Base-by-base conservation (phyloP, 2,329 filamentous ascomycete genomes). In the Diaporthe australafricana region DNA sequence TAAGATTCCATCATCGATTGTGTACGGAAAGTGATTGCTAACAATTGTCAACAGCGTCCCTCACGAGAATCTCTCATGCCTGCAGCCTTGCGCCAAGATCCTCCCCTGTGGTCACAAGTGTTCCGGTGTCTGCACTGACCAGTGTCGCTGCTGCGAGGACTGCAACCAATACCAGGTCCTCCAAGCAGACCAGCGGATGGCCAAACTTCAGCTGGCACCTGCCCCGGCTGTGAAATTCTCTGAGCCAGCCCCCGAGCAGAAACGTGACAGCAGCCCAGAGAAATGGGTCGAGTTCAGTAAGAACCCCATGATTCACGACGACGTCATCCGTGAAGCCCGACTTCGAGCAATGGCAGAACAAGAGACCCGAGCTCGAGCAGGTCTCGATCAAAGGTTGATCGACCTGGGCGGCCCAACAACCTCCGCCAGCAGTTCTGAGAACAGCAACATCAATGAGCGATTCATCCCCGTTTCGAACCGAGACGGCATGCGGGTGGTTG, bases 1-100 rank as follows among this genome's bases (percentile, higher is more conserved):
- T 87, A 78, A 80, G 82, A n/a, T 47, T 5, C 1, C 25, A 84
- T 55, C 16, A 20, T 9, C 20, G 5, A 57, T 32, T 14, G 7
- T 9, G 5, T 25, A 4, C 1, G 8, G 60, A 16, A 57, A 16
- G 6, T 27, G 9, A 5, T n/a, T 50, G 25, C 17, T 62, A 22
- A 22, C 35, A 27, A 14, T 17, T 55, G 14, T 4, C 20, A 20
- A 50, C 56, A 78, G 76, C 1, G 57, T 63, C 0, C 11, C 70
- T 0, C 78, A 79, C 48, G 74, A 76, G 5, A 60, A 42, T 14
- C 75, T 79, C 5, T 55, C 73, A 0, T 79, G 77, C 69, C 57
- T 73, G 30, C 56, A 74, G 3, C 72, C 75, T 0, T 79, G 77
- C 52, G 45, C 25, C 8, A 71, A 75, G 17, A 48, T 20, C 5